Conservation (phyloP, 2,329 filamentous ascomycete species). For the Metarhizium robertsii region DNA sequence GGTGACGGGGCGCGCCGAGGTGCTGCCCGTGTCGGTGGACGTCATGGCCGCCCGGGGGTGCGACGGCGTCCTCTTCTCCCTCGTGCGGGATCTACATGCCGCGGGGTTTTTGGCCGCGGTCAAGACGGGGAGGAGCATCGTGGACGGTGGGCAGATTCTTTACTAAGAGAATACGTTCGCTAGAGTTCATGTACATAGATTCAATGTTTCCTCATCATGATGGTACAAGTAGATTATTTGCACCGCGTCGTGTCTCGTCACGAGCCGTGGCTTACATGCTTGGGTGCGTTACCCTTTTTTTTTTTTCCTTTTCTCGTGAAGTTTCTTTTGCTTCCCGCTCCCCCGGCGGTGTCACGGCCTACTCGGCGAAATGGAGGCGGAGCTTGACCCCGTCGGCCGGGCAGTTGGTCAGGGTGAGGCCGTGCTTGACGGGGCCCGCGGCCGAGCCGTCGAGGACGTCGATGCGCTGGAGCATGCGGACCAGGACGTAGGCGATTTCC, state of each 20-base stretch:
- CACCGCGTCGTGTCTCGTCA: too few species aligned
- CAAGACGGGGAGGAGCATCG: conserved; percentile 27
- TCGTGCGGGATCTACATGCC: conserved; percentile 41
- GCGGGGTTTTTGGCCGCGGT: conserved; percentile 38
- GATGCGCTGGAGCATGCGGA: conserved; percentile 13
- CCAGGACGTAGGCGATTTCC: conserved; percentile 14
- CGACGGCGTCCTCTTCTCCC: conserved; percentile 46
- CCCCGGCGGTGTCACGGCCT: background rate
- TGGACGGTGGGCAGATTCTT: conserved; percentile 15
- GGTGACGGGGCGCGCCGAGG: conserved; percentile 37
- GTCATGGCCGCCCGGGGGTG: conserved; percentile 50
- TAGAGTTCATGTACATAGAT: too few species aligned
- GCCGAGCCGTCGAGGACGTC: conserved; percentile 12
- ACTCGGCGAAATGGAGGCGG: conserved; percentile 11
- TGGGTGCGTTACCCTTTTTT: too few species aligned
- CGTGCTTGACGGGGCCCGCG: conserved; percentile 10
- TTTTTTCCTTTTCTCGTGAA: too few species aligned
- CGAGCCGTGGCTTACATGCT: too few species aligned
- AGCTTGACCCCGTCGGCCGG: conserved; percentile 13
- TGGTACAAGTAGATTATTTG: too few species aligned
- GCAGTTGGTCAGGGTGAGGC: conserved; percentile 12
- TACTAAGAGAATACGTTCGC: background rate
- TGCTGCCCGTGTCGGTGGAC: conserved; percentile 47
- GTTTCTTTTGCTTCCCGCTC: too few species aligned
- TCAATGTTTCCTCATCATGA: too few species aligned